Evolutionary conservation across 2,329 filamentous ascomycete species (phyloP).

Genomic region (Neopestalotiopsis sp.): DNA sequence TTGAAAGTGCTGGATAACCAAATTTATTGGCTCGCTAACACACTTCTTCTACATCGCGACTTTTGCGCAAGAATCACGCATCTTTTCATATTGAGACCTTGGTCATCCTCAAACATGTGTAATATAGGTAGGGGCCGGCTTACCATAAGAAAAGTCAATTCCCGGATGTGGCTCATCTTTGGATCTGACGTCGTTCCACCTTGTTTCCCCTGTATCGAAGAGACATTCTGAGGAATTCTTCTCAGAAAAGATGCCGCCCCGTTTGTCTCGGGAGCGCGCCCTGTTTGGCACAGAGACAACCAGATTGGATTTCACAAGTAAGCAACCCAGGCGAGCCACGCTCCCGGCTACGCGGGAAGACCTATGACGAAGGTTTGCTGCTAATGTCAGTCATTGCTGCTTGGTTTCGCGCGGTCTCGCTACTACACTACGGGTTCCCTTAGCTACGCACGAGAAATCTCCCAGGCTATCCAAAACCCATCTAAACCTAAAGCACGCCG

Average conservation of each 20-base stretch:
- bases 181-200: not conserved
- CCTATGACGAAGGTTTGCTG: not conserved
- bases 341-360: not conserved
- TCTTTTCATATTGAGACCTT: not conserved
- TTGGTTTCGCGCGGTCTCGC: not conserved
- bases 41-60: constrained; percentile 3
- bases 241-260: not conserved
- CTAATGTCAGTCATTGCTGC: not conserved
- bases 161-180: not conserved
- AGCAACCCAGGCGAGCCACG: no score
- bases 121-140: not conserved
- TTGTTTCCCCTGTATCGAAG: not conserved
- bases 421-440: no score
- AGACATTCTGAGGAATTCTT: not conserved
- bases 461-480: not conserved
- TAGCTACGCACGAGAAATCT: not conserved
- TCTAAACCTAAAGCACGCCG: not conserved
- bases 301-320: no score
- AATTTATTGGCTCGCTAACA: not conserved
- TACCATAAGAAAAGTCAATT: not conserved
- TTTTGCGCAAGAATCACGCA: not conserved
- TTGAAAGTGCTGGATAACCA: not conserved
- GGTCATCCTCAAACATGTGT: not conserved
- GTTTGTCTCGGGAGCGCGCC: not conserved
- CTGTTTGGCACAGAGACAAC: not conserved